Percentiles rank a stretch among this genome's conserved stretches.
phyloP scores from a whole-genome alignment of 805 yeast species.

The Starmerella ratchasimensis region DNA sequence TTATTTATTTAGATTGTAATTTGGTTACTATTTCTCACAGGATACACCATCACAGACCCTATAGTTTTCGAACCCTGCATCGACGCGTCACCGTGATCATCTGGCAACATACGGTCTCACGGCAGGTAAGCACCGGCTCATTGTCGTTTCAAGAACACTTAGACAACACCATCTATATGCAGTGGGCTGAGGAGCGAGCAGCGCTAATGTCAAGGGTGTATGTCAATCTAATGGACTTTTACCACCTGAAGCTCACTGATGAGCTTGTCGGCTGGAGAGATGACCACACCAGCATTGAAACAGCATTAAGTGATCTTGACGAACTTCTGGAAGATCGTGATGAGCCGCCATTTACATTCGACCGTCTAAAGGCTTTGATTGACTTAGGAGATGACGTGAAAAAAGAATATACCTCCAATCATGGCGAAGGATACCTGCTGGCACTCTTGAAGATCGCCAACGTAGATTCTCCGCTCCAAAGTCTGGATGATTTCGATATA shows the following conservation, averaged over 20 bases:
- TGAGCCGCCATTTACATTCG: constrained; percentile 7
- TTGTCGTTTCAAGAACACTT: neutral
- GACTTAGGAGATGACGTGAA: neutral
- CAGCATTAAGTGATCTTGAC: neutral
- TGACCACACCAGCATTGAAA: neutral
- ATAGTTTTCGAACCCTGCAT: neutral
- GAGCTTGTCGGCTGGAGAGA: neutral
- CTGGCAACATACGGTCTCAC: neutral
- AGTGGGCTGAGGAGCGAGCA: neutral
- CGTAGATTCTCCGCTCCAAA: constrained; percentile 7
- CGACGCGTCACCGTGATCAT: neutral
- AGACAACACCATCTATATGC: neutral
- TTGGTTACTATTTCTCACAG: too few species aligned
- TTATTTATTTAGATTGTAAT: neutral
- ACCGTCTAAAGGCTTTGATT: constrained; percentile 5
- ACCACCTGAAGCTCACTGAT: neutral
- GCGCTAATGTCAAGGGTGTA: neutral
- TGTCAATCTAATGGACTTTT: neutral
- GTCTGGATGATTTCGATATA: constrained; percentile 18
- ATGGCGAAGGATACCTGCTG: constrained; percentile 4
- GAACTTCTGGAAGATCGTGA: neutral
- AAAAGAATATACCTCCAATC: constrained; percentile 1
- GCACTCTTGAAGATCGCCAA: constrained; percentile 1
- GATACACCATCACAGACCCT: neutral
- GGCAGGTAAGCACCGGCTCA: neutral